Base-by-base conservation (phyloP, 768 basidiomycete genomes). In the Sarcodon aspratus region DNA sequence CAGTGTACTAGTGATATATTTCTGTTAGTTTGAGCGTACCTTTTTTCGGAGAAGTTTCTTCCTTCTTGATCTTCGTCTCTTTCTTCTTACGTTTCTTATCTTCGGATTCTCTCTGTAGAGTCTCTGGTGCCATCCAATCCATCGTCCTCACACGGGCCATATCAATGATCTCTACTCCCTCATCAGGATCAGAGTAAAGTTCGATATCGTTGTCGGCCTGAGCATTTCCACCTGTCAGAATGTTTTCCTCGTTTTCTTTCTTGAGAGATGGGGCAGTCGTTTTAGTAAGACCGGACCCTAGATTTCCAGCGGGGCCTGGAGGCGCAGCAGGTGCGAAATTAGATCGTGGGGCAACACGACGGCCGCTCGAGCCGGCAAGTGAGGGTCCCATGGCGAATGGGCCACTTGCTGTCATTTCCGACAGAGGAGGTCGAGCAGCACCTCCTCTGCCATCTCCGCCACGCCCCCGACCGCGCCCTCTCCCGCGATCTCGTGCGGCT, bases 101-200 rank as follows among this genome's bases (percentile, higher is more conserved):
- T 34, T 57, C 56, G 13, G 61, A 70, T 48, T 80, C 76, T 54
- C 68, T 80, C 48, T 67, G 69, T 48, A 90, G 58, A 52, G 73
- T 80, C 59, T 90, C 86, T 1, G 89, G 89, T 7, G 89, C 89
- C 82, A 88, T 88, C 79, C 82, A 89, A 61, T 92, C 89, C 79
- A 92, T 78, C 52, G 79, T 69, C 46, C 74, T 66, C 32, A 92
- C 79, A 50, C 82, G 73, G 32, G 82, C 79, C 77, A 92, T 84
- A 57, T 92, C 89, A 36, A 92, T 69, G 47, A 91, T 88, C 65
- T 90, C 85, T 21, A 90, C 83, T 9, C 85, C 88, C 48, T 89
- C 85, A 56, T 91, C 89, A 10, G 86, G 85, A 51, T 92, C 89
- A 13, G 89, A 92, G 63, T 91, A 90, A 15, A 72, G 71, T 51